Conservation (phyloP, 805 yeast species). For the Metschnikowia hibisci region DNA sequence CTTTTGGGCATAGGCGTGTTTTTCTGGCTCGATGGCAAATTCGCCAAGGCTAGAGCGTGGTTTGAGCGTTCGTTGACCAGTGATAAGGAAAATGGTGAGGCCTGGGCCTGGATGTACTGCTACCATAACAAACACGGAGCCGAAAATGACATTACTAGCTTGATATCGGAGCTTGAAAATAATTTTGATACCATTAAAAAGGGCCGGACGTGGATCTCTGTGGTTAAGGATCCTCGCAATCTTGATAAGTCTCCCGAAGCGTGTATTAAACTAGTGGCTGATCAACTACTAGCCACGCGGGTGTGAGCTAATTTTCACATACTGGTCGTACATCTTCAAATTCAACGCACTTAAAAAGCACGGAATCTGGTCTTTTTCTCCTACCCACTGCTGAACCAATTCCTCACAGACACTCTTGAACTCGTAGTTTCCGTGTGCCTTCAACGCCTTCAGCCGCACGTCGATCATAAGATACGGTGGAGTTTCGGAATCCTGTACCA, state of each 20-base stretch:
- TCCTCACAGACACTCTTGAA: slow-evolving; percentile 41
- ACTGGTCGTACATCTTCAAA: slow-evolving; percentile 55
- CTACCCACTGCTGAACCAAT: slow-evolving; percentile 62
- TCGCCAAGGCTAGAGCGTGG: slow-evolving; percentile 66
- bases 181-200: slow-evolving; percentile 40
- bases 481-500: slow-evolving; percentile 18
- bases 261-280: slow-evolving; percentile 33
- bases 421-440: slow-evolving; percentile 43
- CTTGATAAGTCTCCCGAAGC: slow-evolving; percentile 39
- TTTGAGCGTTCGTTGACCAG: slow-evolving; percentile 61
- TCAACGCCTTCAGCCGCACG: slow-evolving; percentile 49
- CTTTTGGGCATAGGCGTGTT: slow-evolving; percentile 61
- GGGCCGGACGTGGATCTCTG: slow-evolving; percentile 58
- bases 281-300: slow-evolving; percentile 10
- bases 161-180: slow-evolving; percentile 1
- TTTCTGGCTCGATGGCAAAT: slow-evolving; percentile 64
- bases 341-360: slow-evolving; percentile 76
- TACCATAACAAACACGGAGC: slow-evolving; percentile 11
- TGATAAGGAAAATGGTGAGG: slow-evolving; percentile 65
- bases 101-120: slow-evolving; percentile 62
- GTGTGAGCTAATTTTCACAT: slow-evolving; percentile 2
- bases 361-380: slow-evolving; percentile 65
- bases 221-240: slow-evolving; percentile 47
- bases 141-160: slow-evolving; percentile 1
- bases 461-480: slow-evolving; percentile 54